A percentile compares a stretch with the other conserved stretches of the same genome.
These are phyloP conservation scores for Botrytis paeoniae DNA, from an alignment of 2,329 filamentous ascomycete genomes.

Conservation along the genomic window DNA sequence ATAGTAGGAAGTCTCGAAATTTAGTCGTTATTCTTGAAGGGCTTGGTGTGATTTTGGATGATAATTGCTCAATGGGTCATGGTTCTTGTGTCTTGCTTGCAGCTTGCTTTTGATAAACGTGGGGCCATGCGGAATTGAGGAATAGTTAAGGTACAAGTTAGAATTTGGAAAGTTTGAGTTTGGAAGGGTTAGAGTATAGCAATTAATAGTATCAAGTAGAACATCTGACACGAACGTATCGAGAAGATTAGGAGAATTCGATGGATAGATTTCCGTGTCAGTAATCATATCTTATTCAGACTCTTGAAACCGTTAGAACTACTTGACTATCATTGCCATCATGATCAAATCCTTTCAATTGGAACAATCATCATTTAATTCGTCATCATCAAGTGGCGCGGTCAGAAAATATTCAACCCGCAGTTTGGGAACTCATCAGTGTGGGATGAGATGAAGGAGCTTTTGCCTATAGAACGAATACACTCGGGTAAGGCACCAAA, in stretches of 20 bases:
- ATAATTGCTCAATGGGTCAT: background rate
- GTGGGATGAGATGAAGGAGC: background rate
- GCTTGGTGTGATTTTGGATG: background rate
- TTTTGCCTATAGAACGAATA: background rate
- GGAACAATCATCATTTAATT: background rate
- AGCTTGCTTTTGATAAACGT: constrained; percentile 10
- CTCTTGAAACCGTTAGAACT: background rate
- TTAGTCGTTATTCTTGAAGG: background rate
- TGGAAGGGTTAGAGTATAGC: background rate
- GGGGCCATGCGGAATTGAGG: constrained; percentile 7
- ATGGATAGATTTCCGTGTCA: background rate
- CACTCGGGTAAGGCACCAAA: background rate
- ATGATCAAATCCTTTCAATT: background rate
- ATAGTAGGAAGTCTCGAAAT: background rate
- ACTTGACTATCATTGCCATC: background rate
- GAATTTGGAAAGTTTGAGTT: background rate
- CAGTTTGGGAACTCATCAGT: background rate
- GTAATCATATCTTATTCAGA: background rate
- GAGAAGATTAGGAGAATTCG: background rate
- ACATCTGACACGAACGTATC: background rate
- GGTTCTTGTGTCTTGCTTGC: constrained; percentile 12
- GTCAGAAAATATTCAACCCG: constrained; percentile 1
- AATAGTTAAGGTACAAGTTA: constrained; percentile 8
- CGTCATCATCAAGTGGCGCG: background rate
- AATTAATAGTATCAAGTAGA: background rate